Percentiles rank a stretch among this genome's conserved stretches.
These are phyloP conservation scores for Phytophthora sp. DNA, from an alignment of 352 stramenopile genomes.

Conservation along the genomic window DNA sequence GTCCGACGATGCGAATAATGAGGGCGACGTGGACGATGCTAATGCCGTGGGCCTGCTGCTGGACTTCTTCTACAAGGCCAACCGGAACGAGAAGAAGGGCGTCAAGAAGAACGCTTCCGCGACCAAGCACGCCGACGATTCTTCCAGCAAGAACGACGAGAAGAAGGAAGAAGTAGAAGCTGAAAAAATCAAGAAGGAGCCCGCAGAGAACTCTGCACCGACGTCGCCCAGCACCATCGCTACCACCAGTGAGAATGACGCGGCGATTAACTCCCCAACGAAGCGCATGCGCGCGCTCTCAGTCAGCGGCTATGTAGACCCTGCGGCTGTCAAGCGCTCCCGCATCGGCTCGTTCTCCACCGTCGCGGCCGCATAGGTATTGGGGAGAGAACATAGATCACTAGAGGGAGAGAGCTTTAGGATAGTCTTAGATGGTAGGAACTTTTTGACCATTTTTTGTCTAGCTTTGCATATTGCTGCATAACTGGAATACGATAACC, in stretches of 20 bases:
- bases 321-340: conserved; percentile 64
- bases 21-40: conserved; percentile 58
- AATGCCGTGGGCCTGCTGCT: conserved; percentile 74
- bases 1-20: conserved; percentile 28
- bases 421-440: conserved; percentile 41
- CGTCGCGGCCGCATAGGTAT: conserved; percentile 38
- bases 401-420: conserved; percentile 25
- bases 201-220: conserved; percentile 27
- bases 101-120: conserved; percentile 14
- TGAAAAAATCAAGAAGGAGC: conserved; percentile 40
- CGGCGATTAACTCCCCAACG: conserved; percentile 63
- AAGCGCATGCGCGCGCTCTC: conserved; percentile 81
- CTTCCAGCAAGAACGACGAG: conserved; percentile 6
- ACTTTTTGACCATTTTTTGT: conserved; percentile 22
- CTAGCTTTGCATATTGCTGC: conserved; percentile 21
- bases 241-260: conserved; percentile 42
- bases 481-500: conserved; percentile 25
- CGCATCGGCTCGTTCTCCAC: conserved; percentile 68
- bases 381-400: background rate
- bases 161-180: conserved; percentile 18
- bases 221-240: conserved; percentile 15
- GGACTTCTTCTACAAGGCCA: conserved; percentile 87
- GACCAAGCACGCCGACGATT: conserved; percentile 8
- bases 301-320: conserved; percentile 63
- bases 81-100: conserved; percentile 57